A percentile compares a stretch with the other conserved stretches of the same genome.
Evolutionary conservation across 2,329 filamentous ascomycete genomes (phyloP).

Genomic region (Sporothrix globosa): DNA sequence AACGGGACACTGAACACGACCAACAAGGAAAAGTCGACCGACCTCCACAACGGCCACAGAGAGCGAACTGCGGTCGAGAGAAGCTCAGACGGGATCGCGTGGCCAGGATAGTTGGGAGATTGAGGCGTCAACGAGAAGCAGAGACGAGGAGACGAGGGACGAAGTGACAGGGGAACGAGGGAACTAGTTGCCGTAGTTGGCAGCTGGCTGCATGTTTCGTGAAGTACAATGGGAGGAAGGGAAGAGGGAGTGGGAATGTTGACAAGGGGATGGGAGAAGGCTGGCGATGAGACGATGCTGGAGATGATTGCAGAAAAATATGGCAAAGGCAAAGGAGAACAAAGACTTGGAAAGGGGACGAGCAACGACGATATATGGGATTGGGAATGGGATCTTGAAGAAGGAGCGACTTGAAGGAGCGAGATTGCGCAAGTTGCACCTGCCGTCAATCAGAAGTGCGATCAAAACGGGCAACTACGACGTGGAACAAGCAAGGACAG

Average conservation of each 20-base stretch:
- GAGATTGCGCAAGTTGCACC: slow-evolving; percentile 25
- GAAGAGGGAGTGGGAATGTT: not conserved
- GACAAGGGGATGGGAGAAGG: not conserved
- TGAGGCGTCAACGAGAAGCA: slow-evolving; percentile 11
- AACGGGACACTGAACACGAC: slow-evolving; percentile 15
- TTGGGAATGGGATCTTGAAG: not conserved
- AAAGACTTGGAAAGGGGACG: not conserved
- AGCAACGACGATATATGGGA: not conserved
- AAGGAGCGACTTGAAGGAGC: slow-evolving; percentile 15
- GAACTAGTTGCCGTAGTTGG: slow-evolving; percentile 11
- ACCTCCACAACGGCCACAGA: slow-evolving; percentile 1
- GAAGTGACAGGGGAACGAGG: not conserved
- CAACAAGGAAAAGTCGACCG: slow-evolving; percentile 20
- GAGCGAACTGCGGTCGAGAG: not conserved
- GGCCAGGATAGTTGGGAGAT: slow-evolving; percentile 17
- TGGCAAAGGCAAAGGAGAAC: not conserved
- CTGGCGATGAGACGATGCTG: not conserved
- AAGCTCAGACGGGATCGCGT: slow-evolving; percentile 22
- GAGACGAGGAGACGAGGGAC: not conserved
- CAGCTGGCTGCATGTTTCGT: slow-evolving; percentile 10
- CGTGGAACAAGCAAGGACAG: not conserved
- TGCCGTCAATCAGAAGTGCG: slow-evolving; percentile 6
- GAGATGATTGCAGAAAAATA: not conserved
- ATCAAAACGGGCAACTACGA: slow-evolving; percentile 17
- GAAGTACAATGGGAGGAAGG: not conserved